Evolutionary conservation across 2,329 filamentous ascomycete species (phyloP).

Genomic region (Penicillium freii): DNA sequence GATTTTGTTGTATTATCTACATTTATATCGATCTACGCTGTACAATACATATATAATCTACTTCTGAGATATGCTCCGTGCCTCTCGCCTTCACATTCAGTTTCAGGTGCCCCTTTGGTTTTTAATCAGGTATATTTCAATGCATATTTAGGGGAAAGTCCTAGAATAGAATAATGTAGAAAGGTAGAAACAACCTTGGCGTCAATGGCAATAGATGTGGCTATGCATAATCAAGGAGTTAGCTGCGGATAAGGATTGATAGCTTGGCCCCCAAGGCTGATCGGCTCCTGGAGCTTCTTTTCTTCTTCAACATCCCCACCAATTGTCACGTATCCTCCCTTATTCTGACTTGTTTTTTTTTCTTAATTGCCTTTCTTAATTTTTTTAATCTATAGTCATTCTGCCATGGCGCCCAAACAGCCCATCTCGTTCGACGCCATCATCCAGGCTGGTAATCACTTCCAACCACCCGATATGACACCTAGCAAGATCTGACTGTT

Average conservation of each 20-base stretch:
- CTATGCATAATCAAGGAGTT: not conserved
- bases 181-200: not conserved
- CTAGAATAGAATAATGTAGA: not conserved
- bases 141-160: not conserved
- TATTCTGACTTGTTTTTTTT: not conserved
- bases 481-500: constrained; percentile 9
- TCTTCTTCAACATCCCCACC: constrained; percentile 2
- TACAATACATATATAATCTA: not conserved
- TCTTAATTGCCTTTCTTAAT: not conserved
- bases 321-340: not conserved
- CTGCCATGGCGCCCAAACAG: constrained; percentile 39
- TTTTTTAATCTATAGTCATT: not conserved
- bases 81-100: not conserved
- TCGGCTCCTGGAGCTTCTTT: constrained; percentile 16
- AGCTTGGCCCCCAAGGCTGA: constrained; percentile 3
- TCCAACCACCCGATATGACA: not conserved
- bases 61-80: not conserved
- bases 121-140: not conserved
- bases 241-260: not conserved
- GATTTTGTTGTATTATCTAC: not conserved
- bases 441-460: constrained; percentile 49
- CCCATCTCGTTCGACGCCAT: constrained; percentile 51
- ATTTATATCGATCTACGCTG: not conserved
- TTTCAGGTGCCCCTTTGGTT: not conserved
- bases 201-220: not conserved